Conservation (phyloP, 2,329 filamentous ascomycete species). For the Colletotrichum acutatum region DNA sequence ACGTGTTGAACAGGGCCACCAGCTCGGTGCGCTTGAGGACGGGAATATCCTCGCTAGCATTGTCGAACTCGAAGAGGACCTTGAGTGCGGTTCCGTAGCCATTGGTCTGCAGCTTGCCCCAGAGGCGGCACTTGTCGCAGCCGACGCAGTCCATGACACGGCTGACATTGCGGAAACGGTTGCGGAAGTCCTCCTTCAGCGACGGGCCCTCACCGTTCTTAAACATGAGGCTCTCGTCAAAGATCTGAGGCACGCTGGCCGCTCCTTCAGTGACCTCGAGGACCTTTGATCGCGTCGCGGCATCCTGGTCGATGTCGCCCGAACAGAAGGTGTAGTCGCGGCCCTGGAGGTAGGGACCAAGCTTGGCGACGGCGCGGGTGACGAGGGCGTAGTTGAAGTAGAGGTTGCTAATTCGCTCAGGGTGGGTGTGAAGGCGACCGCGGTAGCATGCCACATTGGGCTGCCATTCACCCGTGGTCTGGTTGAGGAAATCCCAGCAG, state of each 20-base stretch:
- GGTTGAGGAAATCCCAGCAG: constrained; percentile 96
- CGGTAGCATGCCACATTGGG: constrained; percentile 93
- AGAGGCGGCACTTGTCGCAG: constrained; percentile 97
- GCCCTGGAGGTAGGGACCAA: constrained; percentile 79
- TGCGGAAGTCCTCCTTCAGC: constrained; percentile 96
- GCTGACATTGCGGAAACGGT: constrained; percentile 96
- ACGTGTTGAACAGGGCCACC: constrained; percentile 93
- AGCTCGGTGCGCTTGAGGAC: constrained; percentile 88
- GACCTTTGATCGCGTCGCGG: constrained; percentile 82
- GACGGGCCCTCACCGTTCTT: constrained; percentile 78
- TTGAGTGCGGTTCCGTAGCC: constrained; percentile 96
- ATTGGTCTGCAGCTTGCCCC: constrained; percentile 96
- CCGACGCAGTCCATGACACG: constrained; percentile 98
- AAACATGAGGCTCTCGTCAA: constrained; percentile 97
- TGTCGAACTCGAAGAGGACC: constrained; percentile 93
- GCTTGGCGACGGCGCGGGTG: constrained; percentile 89
- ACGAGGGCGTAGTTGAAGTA: constrained; percentile 99
- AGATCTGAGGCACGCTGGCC: constrained; percentile 79
- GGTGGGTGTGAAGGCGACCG: constrained; percentile 82
- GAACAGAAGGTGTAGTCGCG: constrained; percentile 88
- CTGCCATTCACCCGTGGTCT: constrained; percentile 92
- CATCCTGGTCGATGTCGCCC: constrained; percentile 83
- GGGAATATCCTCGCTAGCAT: constrained; percentile 70
- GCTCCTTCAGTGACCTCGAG: constrained; percentile 79
- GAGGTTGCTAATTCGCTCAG: constrained; percentile 94